phyloP scores from a whole-genome alignment of 371 early-diverging fungal species.

The Zopfochytrium polystomum region DNA sequence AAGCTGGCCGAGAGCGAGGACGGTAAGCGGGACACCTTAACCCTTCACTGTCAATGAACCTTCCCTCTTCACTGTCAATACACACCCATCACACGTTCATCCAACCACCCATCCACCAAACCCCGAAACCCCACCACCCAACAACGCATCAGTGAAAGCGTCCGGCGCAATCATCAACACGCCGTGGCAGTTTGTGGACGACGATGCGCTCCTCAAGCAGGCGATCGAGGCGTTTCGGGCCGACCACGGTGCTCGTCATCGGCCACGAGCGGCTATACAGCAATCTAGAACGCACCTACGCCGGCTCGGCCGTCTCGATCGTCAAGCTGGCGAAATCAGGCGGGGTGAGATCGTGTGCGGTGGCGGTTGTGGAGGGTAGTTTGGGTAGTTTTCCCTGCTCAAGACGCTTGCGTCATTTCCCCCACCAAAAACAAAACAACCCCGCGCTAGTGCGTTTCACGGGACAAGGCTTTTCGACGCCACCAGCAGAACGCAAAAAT shows the following conservation, averaged over 20 bases:
- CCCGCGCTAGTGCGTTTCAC: slow-evolving; percentile 67
- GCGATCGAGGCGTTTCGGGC: slow-evolving; percentile 56
- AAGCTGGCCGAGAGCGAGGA: slow-evolving; percentile 65
- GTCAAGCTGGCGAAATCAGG: slow-evolving; percentile 89
- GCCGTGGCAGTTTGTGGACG: slow-evolving; percentile 49
- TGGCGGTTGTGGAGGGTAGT: background rate
- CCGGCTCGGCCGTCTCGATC: slow-evolving; percentile 56
- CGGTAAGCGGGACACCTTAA: slow-evolving; percentile 49
- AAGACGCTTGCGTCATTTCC: no score
- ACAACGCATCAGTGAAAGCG: no score
- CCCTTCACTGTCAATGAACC: no score
- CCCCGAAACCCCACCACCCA: no score
- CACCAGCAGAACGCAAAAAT: slow-evolving; percentile 72
- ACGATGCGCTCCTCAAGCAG: slow-evolving; percentile 32
- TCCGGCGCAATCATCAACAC: slow-evolving; percentile 57
- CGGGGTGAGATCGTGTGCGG: slow-evolving; percentile 60
- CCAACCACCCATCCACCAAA: no score
- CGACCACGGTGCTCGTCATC: slow-evolving; percentile 68
- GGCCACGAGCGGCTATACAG: slow-evolving; percentile 92
- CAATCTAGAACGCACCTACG: slow-evolving; percentile 63
- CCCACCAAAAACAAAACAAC: no score
- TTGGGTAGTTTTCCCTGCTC: background rate
- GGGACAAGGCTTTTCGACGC: slow-evolving; percentile 68
- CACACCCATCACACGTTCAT: no score
- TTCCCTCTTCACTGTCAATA: no score